A percentile compares a stretch with the other conserved stretches of the same genome.
Conservation (phyloP, 2,329 filamentous ascomycete species). For the Penicillium sp. region DNA sequence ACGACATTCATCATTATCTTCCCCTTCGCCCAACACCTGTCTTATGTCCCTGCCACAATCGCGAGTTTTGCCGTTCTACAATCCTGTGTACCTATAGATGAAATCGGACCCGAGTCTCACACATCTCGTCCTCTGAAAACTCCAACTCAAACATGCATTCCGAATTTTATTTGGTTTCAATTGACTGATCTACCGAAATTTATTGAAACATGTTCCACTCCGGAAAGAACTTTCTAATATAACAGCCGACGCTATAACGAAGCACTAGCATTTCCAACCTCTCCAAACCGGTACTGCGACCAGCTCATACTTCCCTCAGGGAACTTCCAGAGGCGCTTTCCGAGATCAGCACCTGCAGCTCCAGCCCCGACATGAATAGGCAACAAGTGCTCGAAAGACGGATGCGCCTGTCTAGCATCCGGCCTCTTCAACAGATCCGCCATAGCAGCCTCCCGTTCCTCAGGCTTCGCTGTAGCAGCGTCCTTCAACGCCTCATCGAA, state of each 20-base stretch:
- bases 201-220: background rate
- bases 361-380: conserved; percentile 61
- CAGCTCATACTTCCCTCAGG: conserved; percentile 55
- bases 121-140: background rate
- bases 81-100: conserved; percentile 41
- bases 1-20: conserved; percentile 6
- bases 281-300: conserved; percentile 56
- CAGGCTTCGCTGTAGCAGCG: conserved; percentile 54
- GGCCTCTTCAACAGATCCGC: conserved; percentile 47
- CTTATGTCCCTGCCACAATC: conserved; percentile 24
- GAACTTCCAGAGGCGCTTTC: conserved; percentile 50
- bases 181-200: background rate
- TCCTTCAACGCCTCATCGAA: conserved; percentile 70
- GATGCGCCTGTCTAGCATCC: conserved; percentile 63
- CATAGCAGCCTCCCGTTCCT: conserved; percentile 46
- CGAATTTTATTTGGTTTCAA: background rate
- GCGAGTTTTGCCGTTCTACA: conserved; percentile 25
- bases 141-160: background rate
- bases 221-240: background rate
- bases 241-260: conserved; percentile 17
- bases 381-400: conserved; percentile 63
- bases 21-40: conserved; percentile 12
- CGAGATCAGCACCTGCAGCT: conserved; percentile 52
- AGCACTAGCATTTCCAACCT: conserved; percentile 28
- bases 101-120: conserved; percentile 25